A percentile compares a stretch with the other conserved stretches of the same genome.
Conservation (phyloP, 1,284 basidiomycete genomes). For the Ustilago hordei region DNA sequence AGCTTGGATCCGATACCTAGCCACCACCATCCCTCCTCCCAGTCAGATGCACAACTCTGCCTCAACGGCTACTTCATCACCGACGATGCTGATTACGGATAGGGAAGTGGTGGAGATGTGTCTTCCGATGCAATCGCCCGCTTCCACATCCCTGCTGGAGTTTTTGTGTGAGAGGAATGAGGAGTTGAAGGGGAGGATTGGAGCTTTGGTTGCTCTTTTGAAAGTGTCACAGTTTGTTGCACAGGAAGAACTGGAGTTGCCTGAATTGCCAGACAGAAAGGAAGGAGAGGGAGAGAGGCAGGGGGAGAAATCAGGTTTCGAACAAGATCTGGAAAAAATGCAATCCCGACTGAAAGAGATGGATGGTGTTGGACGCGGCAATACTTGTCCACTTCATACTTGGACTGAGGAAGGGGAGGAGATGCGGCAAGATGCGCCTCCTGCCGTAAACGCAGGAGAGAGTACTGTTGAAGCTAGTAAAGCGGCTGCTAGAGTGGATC, state of each 20-base stretch:
- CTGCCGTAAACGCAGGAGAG: slow-evolving; percentile 22
- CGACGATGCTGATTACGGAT: slow-evolving; percentile 18
- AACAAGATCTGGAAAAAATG: neutral
- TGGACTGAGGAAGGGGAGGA: neutral
- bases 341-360: neutral
- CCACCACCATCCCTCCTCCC: slow-evolving; percentile 19
- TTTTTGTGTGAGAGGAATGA: slow-evolving; percentile 23
- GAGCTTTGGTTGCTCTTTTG: slow-evolving; percentile 17
- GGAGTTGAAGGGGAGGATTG: slow-evolving; percentile 17
- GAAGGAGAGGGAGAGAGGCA: slow-evolving; percentile 16
- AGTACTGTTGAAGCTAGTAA: neutral
- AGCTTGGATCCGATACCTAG: slow-evolving; percentile 40
- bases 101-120: slow-evolving; percentile 29
- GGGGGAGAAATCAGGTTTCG: slow-evolving; percentile 11
- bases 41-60: neutral
- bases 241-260: neutral
- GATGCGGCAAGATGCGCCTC: neutral
- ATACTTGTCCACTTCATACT: neutral
- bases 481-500: neutral
- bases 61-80: neutral
- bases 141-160: slow-evolving; percentile 15
- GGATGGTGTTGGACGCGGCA: slow-evolving; percentile 11
- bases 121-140: slow-evolving; percentile 7
- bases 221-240: slow-evolving; percentile 12
- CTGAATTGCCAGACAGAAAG: neutral